These are phyloP conservation scores for Periglandula ipomoeae DNA, from an alignment of 2,329 filamentous ascomycete species.

Conservation along the genomic window DNA sequence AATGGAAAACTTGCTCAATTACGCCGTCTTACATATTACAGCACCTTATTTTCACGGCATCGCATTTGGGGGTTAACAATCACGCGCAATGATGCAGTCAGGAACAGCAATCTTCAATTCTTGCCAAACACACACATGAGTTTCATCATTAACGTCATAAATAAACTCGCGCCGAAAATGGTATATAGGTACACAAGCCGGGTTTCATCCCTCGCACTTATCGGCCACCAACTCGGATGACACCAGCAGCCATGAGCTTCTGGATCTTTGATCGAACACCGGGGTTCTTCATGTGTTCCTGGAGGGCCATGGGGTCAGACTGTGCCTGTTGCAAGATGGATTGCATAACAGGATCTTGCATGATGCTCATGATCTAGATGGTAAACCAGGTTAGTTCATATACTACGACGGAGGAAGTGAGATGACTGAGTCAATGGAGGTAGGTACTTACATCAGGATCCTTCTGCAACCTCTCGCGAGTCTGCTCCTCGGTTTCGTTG, in stretches of 20 bases:
- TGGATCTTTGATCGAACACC: constrained; percentile 80
- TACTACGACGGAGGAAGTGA: not conserved
- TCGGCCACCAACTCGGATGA: constrained; percentile 63
- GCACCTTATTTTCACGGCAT: too few species aligned
- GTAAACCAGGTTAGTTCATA: not conserved
- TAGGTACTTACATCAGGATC: constrained; percentile 70
- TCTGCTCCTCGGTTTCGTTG: constrained; percentile 94
- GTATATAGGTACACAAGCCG: constrained; percentile 10
- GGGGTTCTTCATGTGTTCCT: constrained; percentile 96
- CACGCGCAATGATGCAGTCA: too few species aligned
- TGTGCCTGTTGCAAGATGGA: constrained; percentile 95
- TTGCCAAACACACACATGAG: not conserved
- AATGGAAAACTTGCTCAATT: not conserved
- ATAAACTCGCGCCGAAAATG: constrained; percentile 4
- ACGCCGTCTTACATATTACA: too few species aligned
- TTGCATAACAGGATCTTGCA: constrained; percentile 97
- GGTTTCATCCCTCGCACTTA: constrained; percentile 13
- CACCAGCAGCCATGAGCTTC: constrained; percentile 86
- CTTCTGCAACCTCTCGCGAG: constrained; percentile 77
- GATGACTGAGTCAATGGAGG: not conserved
- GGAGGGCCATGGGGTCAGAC: constrained; percentile 79
- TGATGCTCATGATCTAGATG: constrained; percentile 68
- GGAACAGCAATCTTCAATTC: too few species aligned
- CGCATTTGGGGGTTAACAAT: too few species aligned
- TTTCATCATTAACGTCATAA: constrained; percentile 7